Evolutionary conservation across 2,329 filamentous ascomycete species (phyloP), one percentile per base, ranked within the genome.

Genomic region (Lomentospora prolificans): DNA sequence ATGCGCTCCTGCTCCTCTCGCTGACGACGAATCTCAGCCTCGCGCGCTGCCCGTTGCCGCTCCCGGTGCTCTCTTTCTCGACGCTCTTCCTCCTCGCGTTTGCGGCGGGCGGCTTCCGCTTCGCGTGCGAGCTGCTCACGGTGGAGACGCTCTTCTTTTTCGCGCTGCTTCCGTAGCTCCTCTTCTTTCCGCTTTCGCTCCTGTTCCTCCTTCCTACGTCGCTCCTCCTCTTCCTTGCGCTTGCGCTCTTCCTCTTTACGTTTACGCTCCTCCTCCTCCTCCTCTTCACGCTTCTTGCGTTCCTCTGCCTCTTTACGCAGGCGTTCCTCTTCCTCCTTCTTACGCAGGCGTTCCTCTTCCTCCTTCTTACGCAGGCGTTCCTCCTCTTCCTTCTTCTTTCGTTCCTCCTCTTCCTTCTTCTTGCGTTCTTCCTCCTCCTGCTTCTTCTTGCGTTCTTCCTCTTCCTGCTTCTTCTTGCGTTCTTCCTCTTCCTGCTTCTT

Each of bases 1-100:
- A 70, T 67, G 27, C 74, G 74, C 61, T 83, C 79, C 63, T 80
- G 72, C 61, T 85, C 78, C 60, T 80, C 73, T 25, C 72, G 75
- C 10, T 76, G 64, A 50, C 76, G 74, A 55, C 72, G 73, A 56
- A 73, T 69, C 59, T 81, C 79, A 3, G 75, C 76, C 65, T 81
- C 77, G 28, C 72, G 72, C 10, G 75, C 75, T 44, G 72, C 73
- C 44, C 72, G 73, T 61, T 76, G 76, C 7, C 71, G 71, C 59
- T 79, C 76, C 64, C 74, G 61, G 31, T 74, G 74, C 61, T 82
- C 76, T 48, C 71, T 72, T 59, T 79, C 75, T 57, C 70, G 72
- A 53, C 73, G 74, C 58, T 79, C 75, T 57, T 78, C 75, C 58
- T 79, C 76, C 60, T 81, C 79, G 7, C 71, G 74, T 57, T 75